These are phyloP conservation scores for Leucaena leucocephala DNA, from an alignment of 306 rosid genomes.

Conservation along the genomic window DNA sequence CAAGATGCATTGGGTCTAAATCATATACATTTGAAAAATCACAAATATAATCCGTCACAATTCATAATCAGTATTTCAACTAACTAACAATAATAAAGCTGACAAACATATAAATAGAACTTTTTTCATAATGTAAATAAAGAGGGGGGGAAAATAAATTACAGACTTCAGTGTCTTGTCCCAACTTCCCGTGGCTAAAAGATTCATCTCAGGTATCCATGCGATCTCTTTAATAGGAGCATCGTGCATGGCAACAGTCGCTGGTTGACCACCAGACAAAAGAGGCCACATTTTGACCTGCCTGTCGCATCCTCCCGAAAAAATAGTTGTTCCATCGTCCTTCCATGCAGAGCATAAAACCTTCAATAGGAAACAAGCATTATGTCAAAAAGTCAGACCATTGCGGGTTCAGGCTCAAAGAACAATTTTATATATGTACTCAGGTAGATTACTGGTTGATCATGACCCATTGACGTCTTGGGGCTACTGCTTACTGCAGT, in stretches of 20 bases:
- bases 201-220: slow-evolving; percentile 89
- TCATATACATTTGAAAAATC: background rate
- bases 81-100: background rate
- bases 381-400: background rate
- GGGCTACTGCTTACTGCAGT: slow-evolving; percentile 51
- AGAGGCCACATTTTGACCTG: slow-evolving; percentile 97
- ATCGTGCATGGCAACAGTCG: slow-evolving; percentile 94
- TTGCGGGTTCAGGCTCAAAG: background rate
- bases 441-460: slow-evolving; percentile 55
- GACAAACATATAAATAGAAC: background rate
- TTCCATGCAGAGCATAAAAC: slow-evolving; percentile 92
- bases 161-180: slow-evolving; percentile 80
- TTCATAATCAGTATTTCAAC: background rate
- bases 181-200: slow-evolving; percentile 89
- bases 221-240: slow-evolving; percentile 81
- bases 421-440: background rate
- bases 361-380: slow-evolving; percentile 36
- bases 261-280: slow-evolving; percentile 76
- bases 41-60: background rate
- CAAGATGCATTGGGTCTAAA: slow-evolving; percentile 7
- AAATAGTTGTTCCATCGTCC: slow-evolving; percentile 93
- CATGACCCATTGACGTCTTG: slow-evolving; percentile 65
- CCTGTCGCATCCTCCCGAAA: slow-evolving; percentile 96
- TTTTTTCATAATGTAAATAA: background rate
- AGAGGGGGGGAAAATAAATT: background rate